Evolutionary conservation across 192 early-diverging fungal species (phyloP).

Genomic region (Backusella luteola): DNA sequence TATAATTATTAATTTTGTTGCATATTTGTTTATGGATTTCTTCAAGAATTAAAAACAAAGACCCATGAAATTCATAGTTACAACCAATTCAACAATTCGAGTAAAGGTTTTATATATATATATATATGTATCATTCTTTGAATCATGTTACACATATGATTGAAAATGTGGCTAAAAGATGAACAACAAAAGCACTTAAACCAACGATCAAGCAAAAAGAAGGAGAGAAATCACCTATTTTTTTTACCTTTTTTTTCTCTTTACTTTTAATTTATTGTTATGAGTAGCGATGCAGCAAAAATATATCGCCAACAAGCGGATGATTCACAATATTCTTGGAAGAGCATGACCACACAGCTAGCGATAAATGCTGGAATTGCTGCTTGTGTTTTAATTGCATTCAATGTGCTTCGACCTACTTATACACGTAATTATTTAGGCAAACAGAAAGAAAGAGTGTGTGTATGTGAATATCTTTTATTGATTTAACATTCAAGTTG

Average conservation of each 20-base stretch:
- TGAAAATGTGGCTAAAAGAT: conserved; percentile 1
- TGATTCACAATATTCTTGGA: conserved; percentile 16
- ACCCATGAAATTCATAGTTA: neutral
- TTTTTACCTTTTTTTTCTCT: neutral
- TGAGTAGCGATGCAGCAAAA: neutral
- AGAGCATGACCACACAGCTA: conserved; percentile 56
- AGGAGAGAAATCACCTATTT: neutral
- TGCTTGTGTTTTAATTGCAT: conserved; percentile 51
- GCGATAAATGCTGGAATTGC: conserved; percentile 59
- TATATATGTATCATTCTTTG: neutral
- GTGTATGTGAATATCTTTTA: conserved; percentile 2
- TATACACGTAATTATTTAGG: conserved; percentile 52
- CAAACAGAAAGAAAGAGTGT: neutral
- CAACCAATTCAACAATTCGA: neutral
- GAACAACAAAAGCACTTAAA: neutral
- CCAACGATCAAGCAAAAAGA: neutral
- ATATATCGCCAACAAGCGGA: neutral
- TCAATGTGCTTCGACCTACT: conserved; percentile 56
- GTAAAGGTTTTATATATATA: neutral
- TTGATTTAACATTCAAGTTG: conserved; percentile 18
- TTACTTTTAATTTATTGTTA: neutral
- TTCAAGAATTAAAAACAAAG: neutral
- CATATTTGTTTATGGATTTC: neutral
- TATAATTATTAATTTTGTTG: neutral
- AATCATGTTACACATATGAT: neutral